phyloP scores from a whole-genome alignment of 1,139 yeast species.

The Taiozyma sp. region DNA sequence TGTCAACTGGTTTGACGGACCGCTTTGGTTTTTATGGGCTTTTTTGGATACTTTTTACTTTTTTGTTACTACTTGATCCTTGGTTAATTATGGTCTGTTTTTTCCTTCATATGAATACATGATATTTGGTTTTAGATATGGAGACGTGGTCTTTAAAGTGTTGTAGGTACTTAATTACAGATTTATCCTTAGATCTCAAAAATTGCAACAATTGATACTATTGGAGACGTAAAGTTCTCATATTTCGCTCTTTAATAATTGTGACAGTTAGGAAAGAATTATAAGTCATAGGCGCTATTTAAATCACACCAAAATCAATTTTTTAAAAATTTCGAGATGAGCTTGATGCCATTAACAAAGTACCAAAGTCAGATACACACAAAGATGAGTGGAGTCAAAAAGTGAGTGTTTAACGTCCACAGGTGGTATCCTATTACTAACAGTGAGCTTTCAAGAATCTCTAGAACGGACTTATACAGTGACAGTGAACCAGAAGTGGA shows the following conservation, averaged over 20 bases:
- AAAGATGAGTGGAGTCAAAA: conserved; percentile 2
- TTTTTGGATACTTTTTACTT: background rate
- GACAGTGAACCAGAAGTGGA: conserved; percentile 16
- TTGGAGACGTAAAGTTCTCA: too few species aligned
- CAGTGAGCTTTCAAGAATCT: conserved; percentile 3
- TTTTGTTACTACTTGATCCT: background rate
- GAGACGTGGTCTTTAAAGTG: too few species aligned
- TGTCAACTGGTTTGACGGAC: background rate
- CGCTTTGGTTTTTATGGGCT: background rate
- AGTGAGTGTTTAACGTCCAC: conserved; percentile 1
- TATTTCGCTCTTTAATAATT: too few species aligned
- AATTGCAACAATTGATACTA: too few species aligned
- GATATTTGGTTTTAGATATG: background rate
- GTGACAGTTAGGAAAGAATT: too few species aligned
- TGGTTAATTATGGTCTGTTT: background rate
- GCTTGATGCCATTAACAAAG: background rate
- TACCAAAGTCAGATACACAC: too few species aligned
- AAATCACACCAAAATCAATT: too few species aligned
- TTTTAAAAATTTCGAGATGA: background rate
- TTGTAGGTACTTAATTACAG: too few species aligned
- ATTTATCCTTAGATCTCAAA: too few species aligned
- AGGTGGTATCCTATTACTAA: background rate
- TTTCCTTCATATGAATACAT: background rate
- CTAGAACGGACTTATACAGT: conserved; percentile 11
- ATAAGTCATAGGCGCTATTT: too few species aligned